A percentile compares a stretch with the other conserved stretches of the same genome.
Conservation (phyloP, 768 basidiomycete genomes). For the Leucocoprinus leucothites region DNA sequence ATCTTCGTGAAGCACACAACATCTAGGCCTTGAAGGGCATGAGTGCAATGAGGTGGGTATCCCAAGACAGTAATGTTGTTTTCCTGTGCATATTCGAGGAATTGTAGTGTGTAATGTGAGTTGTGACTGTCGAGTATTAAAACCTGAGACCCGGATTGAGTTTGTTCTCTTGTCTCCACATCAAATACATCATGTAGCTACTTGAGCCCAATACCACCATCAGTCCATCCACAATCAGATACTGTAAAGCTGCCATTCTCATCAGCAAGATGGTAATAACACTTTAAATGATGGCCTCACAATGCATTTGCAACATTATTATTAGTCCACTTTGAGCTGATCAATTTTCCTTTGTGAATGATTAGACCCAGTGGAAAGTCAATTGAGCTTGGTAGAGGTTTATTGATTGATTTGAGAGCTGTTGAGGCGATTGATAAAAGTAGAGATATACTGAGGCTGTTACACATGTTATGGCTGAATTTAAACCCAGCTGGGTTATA, state of each 20-base stretch:
- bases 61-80: constrained; percentile 36
- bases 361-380: too few relatives aligned
- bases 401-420: too few relatives aligned
- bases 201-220: constrained; percentile 19
- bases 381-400: too few relatives aligned
- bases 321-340: constrained; percentile 27
- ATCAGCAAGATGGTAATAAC: neutral
- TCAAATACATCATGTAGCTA: constrained; percentile 32
- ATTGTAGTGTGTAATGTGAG: constrained; percentile 31
- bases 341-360: constrained; percentile 36
- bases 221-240: constrained; percentile 30
- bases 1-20: constrained; percentile 39
- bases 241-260: constrained; percentile 11
- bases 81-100: constrained; percentile 29
- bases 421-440: too few relatives aligned
- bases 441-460: too few relatives aligned
- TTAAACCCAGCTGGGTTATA: too few relatives aligned
- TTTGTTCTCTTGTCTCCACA: constrained; percentile 29
- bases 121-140: constrained; percentile 39
- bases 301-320: constrained; percentile 32
- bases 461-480: too few relatives aligned
- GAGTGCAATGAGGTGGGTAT: constrained; percentile 39
- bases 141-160: constrained; percentile 13
- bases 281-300: constrained; percentile 18
- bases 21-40: constrained; percentile 41